Conservation (phyloP, 2,329 filamentous ascomycete species). For the Cordyceps pruinosa region DNA sequence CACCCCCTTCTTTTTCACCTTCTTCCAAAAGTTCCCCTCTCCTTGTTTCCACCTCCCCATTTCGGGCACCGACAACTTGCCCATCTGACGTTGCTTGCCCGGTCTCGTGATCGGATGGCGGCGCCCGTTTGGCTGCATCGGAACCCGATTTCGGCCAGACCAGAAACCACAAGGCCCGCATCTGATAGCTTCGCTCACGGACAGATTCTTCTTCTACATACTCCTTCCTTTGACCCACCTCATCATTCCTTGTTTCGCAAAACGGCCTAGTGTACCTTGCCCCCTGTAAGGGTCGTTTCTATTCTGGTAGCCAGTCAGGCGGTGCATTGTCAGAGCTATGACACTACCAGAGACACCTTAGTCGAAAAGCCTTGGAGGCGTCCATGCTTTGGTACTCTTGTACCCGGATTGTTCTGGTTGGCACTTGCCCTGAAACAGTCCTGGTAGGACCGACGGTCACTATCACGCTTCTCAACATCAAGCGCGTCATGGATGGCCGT, state of each 20-base stretch:
- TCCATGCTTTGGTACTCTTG: neutral
- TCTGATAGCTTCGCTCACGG: neutral
- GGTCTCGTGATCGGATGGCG: constrained; percentile 9
- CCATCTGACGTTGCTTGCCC: neutral
- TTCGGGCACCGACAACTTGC: neutral
- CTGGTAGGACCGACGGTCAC: neutral
- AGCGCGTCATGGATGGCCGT: neutral
- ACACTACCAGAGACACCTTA: neutral
- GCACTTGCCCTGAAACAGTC: neutral
- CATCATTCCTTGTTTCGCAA: neutral
- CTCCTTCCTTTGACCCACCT: neutral
- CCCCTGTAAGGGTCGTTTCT: neutral
- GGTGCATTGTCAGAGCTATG: neutral
- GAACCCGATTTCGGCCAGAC: neutral
- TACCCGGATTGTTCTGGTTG: neutral
- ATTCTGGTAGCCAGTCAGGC: neutral
- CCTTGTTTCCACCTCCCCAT: neutral
- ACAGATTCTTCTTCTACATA: neutral
- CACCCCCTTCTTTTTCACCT: neutral
- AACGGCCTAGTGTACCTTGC: neutral
- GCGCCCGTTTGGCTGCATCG: neutral
- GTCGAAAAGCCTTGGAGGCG: neutral
- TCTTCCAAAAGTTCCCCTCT: neutral
- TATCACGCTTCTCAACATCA: neutral
- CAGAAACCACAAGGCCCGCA: neutral